Percentiles rank a stretch among this genome's conserved stretches.
Conservation (phyloP, 208 protist genomes). For the Naegleria lovaniensis region DNA sequence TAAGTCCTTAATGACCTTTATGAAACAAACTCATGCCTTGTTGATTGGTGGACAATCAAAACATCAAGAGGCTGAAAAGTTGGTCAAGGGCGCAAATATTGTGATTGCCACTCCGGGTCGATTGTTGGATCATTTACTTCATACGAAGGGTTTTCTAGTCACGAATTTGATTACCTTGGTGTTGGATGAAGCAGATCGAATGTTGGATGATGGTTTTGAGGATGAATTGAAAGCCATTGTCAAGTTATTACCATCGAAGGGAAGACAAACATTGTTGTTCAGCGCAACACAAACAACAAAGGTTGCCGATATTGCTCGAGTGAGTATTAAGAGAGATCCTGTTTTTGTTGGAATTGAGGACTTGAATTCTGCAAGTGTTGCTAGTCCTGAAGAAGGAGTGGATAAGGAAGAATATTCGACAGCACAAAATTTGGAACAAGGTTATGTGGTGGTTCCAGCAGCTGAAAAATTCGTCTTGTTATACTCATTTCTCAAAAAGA, state of each 20-base stretch:
- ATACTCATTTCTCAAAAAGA: conserved; percentile 98
- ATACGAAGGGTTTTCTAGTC: conserved; percentile 91
- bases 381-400: neutral
- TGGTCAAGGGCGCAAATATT: conserved; percentile 65
- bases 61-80: conserved; percentile 62
- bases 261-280: conserved; percentile 96
- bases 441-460: conserved; percentile 48
- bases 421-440: conserved; percentile 43
- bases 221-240: conserved; percentile 98
- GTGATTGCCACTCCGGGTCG: conserved; percentile 81
- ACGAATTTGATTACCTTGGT: conserved; percentile 91
- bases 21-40: conserved; percentile 70
- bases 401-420: conserved; percentile 38
- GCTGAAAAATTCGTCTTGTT: conserved; percentile 93
- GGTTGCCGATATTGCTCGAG: conserved; percentile 87
- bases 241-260: conserved; percentile 82
- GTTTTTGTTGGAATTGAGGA: conserved; percentile 93
- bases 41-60: conserved; percentile 73
- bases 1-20: conserved; percentile 72
- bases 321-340: conserved; percentile 84
- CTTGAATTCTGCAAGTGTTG: neutral
- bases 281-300: conserved; percentile 97
- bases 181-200: conserved; percentile 98
- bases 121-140: conserved; percentile 95
- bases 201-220: conserved; percentile 93